These are phyloP conservation scores for Saitoella complicata DNA, from an alignment of 805 yeast genomes.

Conservation along the genomic window DNA sequence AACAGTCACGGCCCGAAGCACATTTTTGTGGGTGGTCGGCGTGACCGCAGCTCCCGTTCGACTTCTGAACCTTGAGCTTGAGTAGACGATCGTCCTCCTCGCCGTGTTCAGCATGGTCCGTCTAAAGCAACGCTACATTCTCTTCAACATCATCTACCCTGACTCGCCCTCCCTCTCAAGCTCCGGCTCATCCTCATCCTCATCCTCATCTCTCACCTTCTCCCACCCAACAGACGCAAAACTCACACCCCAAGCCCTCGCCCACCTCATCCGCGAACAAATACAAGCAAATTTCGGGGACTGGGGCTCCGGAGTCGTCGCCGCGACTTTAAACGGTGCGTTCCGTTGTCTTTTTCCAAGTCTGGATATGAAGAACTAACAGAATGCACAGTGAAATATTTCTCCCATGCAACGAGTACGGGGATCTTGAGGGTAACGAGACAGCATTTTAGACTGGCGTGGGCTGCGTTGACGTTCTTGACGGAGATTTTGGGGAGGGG, in stretches of 20 bases:
- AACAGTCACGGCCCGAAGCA: too few relatives aligned
- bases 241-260: too few relatives aligned
- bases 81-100: too few relatives aligned
- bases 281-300: constrained; percentile 63
- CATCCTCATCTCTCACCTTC: too few relatives aligned
- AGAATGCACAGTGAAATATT: constrained; percentile 42
- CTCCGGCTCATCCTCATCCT: too few relatives aligned
- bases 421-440: constrained; percentile 71
- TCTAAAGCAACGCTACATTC: constrained; percentile 64
- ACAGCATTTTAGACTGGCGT: constrained; percentile 41
- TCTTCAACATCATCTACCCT: constrained; percentile 67
- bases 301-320: constrained; percentile 49
- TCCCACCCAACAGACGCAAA: too few relatives aligned
- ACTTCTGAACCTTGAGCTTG: too few relatives aligned
- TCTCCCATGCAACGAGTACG: constrained; percentile 62
- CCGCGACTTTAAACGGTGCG: constrained; percentile 32
- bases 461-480: constrained; percentile 42
- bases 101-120: constrained; percentile 48
- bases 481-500: constrained; percentile 31
- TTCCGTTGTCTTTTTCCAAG: neutral
- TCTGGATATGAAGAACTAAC: too few relatives aligned
- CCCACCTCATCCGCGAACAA: constrained; percentile 29
- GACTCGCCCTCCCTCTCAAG: neutral
- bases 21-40: too few relatives aligned
- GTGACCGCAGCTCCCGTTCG: too few relatives aligned